phyloP scores from a whole-genome alignment of 345 rosid species.

The Raphanus raphanistrum region DNA sequence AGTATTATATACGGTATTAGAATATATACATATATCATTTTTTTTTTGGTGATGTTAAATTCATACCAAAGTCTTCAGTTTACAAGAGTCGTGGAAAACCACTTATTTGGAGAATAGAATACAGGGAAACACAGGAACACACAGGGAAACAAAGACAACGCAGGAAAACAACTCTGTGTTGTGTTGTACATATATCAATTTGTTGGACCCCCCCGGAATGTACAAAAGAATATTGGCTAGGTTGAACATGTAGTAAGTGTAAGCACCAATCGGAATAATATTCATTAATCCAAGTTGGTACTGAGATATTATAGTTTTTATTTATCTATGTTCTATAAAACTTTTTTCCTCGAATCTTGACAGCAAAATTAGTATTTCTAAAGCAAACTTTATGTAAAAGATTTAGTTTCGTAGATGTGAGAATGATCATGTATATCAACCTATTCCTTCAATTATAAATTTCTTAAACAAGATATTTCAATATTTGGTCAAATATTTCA shows the following conservation, averaged over 20 bases:
- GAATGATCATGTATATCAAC: background rate
- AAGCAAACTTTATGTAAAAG: background rate
- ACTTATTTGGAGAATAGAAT: too few relatives aligned
- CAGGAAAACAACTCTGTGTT: too few relatives aligned
- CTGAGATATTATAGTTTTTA: background rate
- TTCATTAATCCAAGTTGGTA: slow-evolving; percentile 1
- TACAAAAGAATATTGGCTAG: background rate
- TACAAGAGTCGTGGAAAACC: too few relatives aligned
- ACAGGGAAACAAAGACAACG: too few relatives aligned
- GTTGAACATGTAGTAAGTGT: background rate
- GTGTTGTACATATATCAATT: background rate
- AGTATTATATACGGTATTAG: background rate
- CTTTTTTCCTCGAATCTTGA: background rate
- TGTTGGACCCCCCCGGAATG: slow-evolving; percentile 6
- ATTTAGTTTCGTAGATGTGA: background rate
- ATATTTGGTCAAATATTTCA: background rate
- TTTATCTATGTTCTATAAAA: background rate
- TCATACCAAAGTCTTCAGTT: too few relatives aligned
- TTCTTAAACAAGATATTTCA: background rate
- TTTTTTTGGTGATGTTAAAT: too few relatives aligned
- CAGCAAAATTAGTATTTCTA: background rate
- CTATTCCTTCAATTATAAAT: background rate
- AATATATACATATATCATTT: background rate
- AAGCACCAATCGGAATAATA: background rate
- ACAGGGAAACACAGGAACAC: too few relatives aligned